These are phyloP conservation scores for Staphylotrichum tortipilum DNA, from an alignment of 495 filamentous ascomycete genomes.

Conservation along the genomic window DNA sequence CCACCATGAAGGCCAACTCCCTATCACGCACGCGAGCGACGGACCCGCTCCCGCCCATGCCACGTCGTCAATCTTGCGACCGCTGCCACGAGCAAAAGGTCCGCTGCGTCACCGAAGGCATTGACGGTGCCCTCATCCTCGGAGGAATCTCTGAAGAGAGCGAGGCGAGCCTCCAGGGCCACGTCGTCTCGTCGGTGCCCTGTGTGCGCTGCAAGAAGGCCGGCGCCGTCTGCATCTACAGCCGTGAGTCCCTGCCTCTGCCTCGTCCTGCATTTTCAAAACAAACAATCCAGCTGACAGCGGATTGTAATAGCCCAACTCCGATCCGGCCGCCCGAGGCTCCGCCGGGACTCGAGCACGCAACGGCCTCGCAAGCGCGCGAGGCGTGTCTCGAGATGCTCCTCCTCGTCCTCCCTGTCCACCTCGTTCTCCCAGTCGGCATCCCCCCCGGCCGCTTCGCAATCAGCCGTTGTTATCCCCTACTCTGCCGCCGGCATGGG, in stretches of 20 bases:
- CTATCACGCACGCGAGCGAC: not conserved
- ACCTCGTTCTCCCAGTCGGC: not conserved
- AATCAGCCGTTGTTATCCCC: not conserved
- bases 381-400: slow-evolving; percentile 1
- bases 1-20: not conserved
- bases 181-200: slow-evolving; percentile 9
- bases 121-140: not conserved
- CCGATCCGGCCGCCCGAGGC: slow-evolving; percentile 16
- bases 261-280: too few species aligned
- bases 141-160: slow-evolving; percentile 8
- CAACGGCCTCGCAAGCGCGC: slow-evolving; percentile 6
- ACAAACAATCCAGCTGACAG: too few species aligned
- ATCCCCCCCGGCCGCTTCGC: not conserved
- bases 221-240: slow-evolving; percentile 16
- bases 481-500: not conserved
- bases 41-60: slow-evolving; percentile 11
- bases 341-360: slow-evolving; percentile 4
- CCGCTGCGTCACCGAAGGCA: slow-evolving; percentile 14
- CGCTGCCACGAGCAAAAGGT: slow-evolving; percentile 22
- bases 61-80: slow-evolving; percentile 20
- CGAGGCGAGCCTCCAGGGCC: not conserved
- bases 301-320: slow-evolving; percentile 11
- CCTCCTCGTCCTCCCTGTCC: slow-evolving; percentile 2
- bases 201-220: slow-evolving; percentile 16
- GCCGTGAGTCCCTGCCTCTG: slow-evolving; percentile 3